These are phyloP conservation scores for Aphanomyces invadans DNA, from an alignment of 352 stramenopile genomes.

Conservation along the genomic window DNA sequence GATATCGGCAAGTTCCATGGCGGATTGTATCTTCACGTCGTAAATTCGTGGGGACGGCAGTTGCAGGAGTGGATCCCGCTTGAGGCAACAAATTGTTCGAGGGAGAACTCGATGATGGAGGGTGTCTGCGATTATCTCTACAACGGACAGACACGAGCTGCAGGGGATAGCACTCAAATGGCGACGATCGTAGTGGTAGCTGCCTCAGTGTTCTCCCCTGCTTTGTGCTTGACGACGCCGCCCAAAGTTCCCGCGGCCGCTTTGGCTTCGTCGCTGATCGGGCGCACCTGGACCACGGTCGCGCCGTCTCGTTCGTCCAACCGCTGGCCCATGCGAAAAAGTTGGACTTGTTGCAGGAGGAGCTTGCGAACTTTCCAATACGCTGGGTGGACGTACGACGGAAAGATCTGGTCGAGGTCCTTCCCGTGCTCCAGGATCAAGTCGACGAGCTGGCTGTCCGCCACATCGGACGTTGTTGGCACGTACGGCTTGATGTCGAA, in stretches of 20 bases:
- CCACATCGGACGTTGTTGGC: not conserved
- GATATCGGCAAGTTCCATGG: too few species aligned
- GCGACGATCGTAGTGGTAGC: too few species aligned
- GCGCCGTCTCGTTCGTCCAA: not conserved
- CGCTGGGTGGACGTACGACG: slow-evolving; percentile 15
- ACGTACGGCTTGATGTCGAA: slow-evolving; percentile 13
- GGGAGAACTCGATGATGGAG: too few species aligned
- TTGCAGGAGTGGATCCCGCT: too few species aligned
- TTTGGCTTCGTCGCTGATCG: not conserved
- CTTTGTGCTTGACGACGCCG: not conserved
- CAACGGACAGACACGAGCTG: too few species aligned
- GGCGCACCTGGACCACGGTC: not conserved
- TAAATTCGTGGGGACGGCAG: too few species aligned
- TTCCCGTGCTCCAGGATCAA: slow-evolving; percentile 19
- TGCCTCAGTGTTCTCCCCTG: not conserved
- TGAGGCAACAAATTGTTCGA: too few species aligned
- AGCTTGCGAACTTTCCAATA: slow-evolving; percentile 14
- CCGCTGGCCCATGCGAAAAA: not conserved
- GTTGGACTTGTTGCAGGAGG: slow-evolving; percentile 12
- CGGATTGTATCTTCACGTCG: too few species aligned
- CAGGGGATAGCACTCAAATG: too few species aligned
- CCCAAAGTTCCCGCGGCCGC: not conserved
- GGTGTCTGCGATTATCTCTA: too few species aligned
- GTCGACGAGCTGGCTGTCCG: not conserved
- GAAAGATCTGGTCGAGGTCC: slow-evolving; percentile 6